These are phyloP conservation scores for Cryptococcus sp. DNA, from an alignment of 1,284 basidiomycete species.

Conservation along the genomic window DNA sequence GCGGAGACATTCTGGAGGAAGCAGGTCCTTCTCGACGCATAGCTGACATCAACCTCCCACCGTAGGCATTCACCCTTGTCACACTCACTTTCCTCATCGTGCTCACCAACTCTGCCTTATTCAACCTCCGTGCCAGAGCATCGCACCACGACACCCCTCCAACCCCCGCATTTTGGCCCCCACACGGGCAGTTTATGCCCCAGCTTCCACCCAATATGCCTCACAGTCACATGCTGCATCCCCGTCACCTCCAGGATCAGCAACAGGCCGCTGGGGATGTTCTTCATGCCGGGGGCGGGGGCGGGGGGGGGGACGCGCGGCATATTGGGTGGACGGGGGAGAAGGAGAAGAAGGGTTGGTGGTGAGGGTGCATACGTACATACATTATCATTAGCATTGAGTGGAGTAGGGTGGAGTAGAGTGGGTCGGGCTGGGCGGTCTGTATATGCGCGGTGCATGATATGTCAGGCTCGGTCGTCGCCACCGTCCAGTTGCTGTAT, in stretches of 20 bases:
- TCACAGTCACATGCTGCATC: constrained; percentile 10
- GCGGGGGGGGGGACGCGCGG: not conserved
- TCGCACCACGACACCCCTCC: constrained; percentile 32
- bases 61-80: constrained; percentile 69
- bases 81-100: constrained; percentile 74
- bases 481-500: too few species aligned
- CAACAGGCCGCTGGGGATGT: not conserved
- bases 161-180: constrained; percentile 16
- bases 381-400: not conserved
- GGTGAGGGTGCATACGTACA: constrained; percentile 6
- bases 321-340: constrained; percentile 22
- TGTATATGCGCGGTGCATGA: too few species aligned
- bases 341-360: constrained; percentile 17
- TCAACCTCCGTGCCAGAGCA: constrained; percentile 43
- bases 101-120: constrained; percentile 77
- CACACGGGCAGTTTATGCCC: constrained; percentile 20
- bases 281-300: not conserved
- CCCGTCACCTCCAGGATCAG: not conserved
- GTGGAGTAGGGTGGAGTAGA: too few species aligned
- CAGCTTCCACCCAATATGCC: constrained; percentile 17
- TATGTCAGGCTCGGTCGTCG: too few species aligned
- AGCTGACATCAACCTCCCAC: not conserved
- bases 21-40: too few species aligned
- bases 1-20: constrained; percentile 32
- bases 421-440: too few species aligned